Evolutionary conservation across 805 yeast species (phyloP), one percentile per base, ranked within the genome.

Genomic region (Saccharomycopsis sp.): DNA sequence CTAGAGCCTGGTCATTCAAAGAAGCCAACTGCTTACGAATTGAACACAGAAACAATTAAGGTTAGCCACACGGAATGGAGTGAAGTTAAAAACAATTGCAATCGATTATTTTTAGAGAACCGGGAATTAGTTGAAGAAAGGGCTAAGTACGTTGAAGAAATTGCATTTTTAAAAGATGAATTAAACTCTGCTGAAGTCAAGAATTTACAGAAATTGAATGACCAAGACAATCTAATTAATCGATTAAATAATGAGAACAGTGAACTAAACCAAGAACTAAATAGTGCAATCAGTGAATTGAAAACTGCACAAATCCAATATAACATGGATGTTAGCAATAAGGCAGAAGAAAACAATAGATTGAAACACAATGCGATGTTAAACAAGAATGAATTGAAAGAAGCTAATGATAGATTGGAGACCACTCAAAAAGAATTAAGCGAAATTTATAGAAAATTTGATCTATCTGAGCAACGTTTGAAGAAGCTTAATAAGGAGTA

Each of bases 71-170:
- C 35, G 7, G 52, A 50, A 41, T 47, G 51, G 51, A 44, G 34
- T 33, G 53, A 32, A 35, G 55, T 17, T 46, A 54, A 20, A 50
- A 44, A 44, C 28, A 33, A 50, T 36, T 45, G 47, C 27, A 45
- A 50, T 36, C 37, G 39, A 26, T 41, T 65, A 14, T 48, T 51
- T 21, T 51, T 48, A 16, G 56, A 57, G 23, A 63, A 62, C 41
- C 43, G 44, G 4, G 49, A 41, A 1, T 39, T 58, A 17, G 11
- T 6, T 3, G 32, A 4, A 13, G 39, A 33, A n/a, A 39, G 17
- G 11, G 11, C 29, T 29, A 17, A 17, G 8, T 23, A 32, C 1
- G 13, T 11, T 7, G 45, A 44, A 13, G 45, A 47, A 23, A 37
- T 40, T 3, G 6, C 13, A 8, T 26, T 27, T 14, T 28, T 42